A percentile compares a stretch with the other conserved stretches of the same genome.
phyloP scores from a whole-genome alignment of 257 asterid genomes.

The Galeopsis tetrahit region DNA sequence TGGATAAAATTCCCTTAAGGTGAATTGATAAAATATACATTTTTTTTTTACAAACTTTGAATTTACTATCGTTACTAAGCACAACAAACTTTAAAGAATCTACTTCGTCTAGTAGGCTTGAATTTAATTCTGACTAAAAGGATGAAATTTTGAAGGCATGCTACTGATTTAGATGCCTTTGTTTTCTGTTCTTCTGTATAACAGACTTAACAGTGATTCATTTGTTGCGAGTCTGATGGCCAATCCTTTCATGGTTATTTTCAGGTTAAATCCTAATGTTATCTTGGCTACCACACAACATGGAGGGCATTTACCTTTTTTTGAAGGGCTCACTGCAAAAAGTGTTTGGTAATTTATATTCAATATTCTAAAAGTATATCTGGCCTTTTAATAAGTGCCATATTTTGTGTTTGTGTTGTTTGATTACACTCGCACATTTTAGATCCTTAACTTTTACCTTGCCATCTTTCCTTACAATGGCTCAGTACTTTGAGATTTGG shows the following conservation, averaged over 20 bases:
- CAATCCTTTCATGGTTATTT: conserved; percentile 18
- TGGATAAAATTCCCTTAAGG: background rate
- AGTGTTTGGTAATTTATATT: conserved; percentile 57
- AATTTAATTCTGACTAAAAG: background rate
- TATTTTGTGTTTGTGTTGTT: background rate
- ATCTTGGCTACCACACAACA: conserved; percentile 79
- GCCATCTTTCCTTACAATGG: background rate
- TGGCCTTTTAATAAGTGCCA: background rate
- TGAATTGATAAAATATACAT: background rate
- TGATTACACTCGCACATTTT: background rate
- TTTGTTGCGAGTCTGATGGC: conserved; percentile 2
- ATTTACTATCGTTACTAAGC: too few species aligned
- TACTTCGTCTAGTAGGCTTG: background rate
- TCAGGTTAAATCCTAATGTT: conserved; percentile 71
- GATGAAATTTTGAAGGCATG: conserved; percentile 11
- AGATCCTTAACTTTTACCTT: background rate
- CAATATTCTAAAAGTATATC: background rate
- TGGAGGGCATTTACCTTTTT: conserved; percentile 87
- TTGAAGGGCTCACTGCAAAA: conserved; percentile 77
- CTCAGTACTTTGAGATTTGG: background rate
- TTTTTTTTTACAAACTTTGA: background rate
- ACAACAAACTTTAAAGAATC: background rate
- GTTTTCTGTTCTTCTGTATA: background rate
- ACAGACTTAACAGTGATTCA: background rate
- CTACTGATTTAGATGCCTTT: background rate